phyloP scores from a whole-genome alignment of 169 alveolate genomes.

The Perkinsus olseni region DNA sequence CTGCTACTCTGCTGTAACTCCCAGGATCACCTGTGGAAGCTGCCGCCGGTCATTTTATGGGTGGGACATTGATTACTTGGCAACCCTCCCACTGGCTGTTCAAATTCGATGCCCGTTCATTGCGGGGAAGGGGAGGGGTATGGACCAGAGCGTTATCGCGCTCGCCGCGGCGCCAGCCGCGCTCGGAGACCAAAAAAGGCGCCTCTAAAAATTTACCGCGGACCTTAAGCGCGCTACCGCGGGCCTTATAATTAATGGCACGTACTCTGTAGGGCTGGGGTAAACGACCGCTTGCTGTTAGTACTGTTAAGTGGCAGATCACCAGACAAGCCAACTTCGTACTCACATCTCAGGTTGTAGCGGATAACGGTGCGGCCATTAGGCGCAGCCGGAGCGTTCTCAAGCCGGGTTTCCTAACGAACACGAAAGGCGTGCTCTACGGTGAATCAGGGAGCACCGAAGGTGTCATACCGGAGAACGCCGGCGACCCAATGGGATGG shows the following conservation, averaged over 20 bases:
- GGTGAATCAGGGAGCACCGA: conserved; percentile 12
- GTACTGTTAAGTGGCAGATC: neutral
- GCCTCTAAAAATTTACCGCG: no score
- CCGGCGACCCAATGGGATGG: conserved; percentile 17
- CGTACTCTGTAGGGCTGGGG: neutral
- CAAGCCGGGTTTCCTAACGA: neutral
- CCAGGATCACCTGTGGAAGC: no score
- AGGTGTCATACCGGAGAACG: conserved; percentile 11
- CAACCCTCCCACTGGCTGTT: no score
- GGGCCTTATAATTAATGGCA: neutral
- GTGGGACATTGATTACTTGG: no score
- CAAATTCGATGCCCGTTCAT: no score
- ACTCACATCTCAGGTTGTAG: neutral
- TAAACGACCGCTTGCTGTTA: neutral
- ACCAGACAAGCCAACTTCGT: neutral
- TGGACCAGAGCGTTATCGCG: no score
- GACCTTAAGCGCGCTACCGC: neutral
- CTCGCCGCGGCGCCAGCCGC: no score
- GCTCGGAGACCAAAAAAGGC: no score
- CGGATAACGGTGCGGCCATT: neutral
- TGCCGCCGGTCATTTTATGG: no score
- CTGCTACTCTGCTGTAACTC: no score
- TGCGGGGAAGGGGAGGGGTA: no score
- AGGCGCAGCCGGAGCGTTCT: neutral
- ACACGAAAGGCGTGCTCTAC: neutral